Base-by-base conservation (phyloP, 345 rosid species). In the Lagerstroemia speciosa region DNA sequence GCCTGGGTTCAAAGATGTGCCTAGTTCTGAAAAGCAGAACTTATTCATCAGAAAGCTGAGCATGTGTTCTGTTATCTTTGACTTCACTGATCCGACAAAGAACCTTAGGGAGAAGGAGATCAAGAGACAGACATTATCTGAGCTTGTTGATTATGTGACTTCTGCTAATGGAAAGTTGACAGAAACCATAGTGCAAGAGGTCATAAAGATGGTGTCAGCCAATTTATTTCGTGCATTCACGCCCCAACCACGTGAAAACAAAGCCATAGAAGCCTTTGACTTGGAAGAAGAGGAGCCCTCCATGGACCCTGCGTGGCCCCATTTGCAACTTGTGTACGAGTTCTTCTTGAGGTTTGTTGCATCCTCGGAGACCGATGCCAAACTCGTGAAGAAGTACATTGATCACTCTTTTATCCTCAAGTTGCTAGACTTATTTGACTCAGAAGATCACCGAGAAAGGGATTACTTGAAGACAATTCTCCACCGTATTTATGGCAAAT, bases 301-400 rank as follows among this genome's bases (percentile, higher is more conserved):
- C 83, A 87, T 91, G 8, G 93, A 89, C 74, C 91, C 97, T 16
- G 85, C 91, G 4, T 91, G 97, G 97, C 89, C 92, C 16, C 97
- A 91, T 80, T 77, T 91, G 81, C 93, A 89, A 50, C 85, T 87
- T 64, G 91, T 91, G 64, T 91, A 89, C 52, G 97, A 91, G 69
- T 70, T 91, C 78, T 48, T 91, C 75, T 90, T 87, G 26, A 91
- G 85, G 79, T 91, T 91, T 45, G 83, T 91, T 36, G 87, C 81
- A 15, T 89, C 91, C 36, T 70, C 93, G 1, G 82, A 83, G 78
- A 87, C 89, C 16, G 97, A 91, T 72, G 83, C 86, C 0, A 91
- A 87, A 71, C 50, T 84, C 33, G 97, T 96, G 0, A 87, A 91
- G 79, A 91, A 88, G 81, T 87, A 91, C 48, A 75, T 89, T 33